A percentile compares a stretch with the other conserved stretches of the same genome.
phyloP scores from a whole-genome alignment of 805 yeast genomes.

The Pachysolen tannophilus region DNA sequence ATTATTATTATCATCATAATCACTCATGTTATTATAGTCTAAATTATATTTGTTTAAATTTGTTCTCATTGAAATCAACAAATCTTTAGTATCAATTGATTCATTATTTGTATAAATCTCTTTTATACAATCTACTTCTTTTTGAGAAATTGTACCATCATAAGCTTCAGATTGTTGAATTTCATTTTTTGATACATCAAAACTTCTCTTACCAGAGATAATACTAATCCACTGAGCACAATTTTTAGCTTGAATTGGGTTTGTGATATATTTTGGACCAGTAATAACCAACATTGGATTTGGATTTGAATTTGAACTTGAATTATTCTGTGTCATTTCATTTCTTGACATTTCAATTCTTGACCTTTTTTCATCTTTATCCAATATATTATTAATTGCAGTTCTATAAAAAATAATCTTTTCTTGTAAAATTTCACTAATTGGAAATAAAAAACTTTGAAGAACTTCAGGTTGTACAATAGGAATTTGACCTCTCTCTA shows the following conservation, averaged over 20 bases:
- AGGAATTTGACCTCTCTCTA: conserved; percentile 26
- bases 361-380: background rate
- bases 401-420: conserved; percentile 26
- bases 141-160: conserved; percentile 3
- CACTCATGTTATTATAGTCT: conserved; percentile 9
- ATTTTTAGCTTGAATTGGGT: conserved; percentile 24
- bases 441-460: conserved; percentile 31
- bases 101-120: background rate
- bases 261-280: conserved; percentile 29
- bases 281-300: conserved; percentile 26
- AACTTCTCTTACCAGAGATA: conserved; percentile 14
- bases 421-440: conserved; percentile 18
- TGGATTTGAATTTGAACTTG: background rate
- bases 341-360: no score
- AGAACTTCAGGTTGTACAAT: conserved; percentile 37
- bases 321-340: no score
- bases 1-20: conserved; percentile 10
- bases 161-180: conserved; percentile 4
- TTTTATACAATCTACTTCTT: conserved; percentile 7
- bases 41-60: conserved; percentile 25
- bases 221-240: conserved; percentile 35
- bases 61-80: conserved; percentile 28
- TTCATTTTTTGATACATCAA: background rate
- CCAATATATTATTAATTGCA: conserved; percentile 15
- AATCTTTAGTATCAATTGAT: conserved; percentile 5